These are phyloP conservation scores for Fraxinus ornus DNA, from an alignment of 305 asterid genomes.

Conservation along the genomic window DNA sequence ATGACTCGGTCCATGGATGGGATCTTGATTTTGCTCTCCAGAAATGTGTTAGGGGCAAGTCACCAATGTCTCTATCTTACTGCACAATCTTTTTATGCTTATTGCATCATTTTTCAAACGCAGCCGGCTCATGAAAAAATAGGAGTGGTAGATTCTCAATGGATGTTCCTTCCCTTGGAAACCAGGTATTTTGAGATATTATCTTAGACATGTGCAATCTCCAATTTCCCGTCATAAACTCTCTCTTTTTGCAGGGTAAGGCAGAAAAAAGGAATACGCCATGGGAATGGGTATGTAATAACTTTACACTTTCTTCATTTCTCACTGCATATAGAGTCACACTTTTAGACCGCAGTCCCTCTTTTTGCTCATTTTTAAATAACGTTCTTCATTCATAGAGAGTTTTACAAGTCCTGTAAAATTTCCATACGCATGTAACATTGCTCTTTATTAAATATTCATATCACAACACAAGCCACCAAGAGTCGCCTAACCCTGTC, in stretches of 20 bases:
- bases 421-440: too few relatives aligned
- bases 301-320: neutral
- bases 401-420: too few relatives aligned
- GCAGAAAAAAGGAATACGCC: slow-evolving; percentile 82
- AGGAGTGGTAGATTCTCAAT: slow-evolving; percentile 91
- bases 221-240: neutral
- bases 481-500: neutral
- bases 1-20: slow-evolving; percentile 97
- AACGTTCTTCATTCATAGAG: too few relatives aligned
- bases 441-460: neutral
- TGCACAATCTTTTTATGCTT: neutral
- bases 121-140: slow-evolving; percentile 96
- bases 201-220: neutral
- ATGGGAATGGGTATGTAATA: slow-evolving; percentile 81
- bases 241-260: slow-evolving; percentile 50
- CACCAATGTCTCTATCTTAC: neutral
- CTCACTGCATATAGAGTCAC: neutral
- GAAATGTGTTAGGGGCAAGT: slow-evolving; percentile 80
- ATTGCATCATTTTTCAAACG: slow-evolving; percentile 2
- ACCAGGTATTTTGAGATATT: slow-evolving; percentile 52
- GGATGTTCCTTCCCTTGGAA: slow-evolving; percentile 93
- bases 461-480: neutral
- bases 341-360: too few relatives aligned
- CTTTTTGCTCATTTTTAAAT: too few relatives aligned
- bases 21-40: slow-evolving; percentile 96